Conservation (phyloP, 208 protist genomes). For the Willaertia magna region DNA sequence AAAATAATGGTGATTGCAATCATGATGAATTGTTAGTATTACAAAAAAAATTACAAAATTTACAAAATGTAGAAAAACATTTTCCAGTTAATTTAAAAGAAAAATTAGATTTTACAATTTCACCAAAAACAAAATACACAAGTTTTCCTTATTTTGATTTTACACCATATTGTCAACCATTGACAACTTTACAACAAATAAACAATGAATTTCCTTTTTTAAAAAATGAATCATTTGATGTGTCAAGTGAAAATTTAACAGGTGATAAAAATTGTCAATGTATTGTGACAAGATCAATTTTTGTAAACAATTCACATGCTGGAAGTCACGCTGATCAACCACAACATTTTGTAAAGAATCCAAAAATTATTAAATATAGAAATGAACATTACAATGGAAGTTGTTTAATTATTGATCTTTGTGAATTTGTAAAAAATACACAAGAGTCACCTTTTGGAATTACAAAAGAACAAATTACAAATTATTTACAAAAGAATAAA, state of each 20-base stretch:
- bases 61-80: too few relatives aligned
- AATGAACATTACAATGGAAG: constrained; percentile 48
- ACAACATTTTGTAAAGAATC: constrained; percentile 39
- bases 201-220: neutral
- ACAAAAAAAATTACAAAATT: too few relatives aligned
- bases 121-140: neutral
- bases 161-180: neutral
- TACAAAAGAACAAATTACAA: neutral
- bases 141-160: constrained; percentile 3
- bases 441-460: too few relatives aligned
- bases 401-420: constrained; percentile 43
- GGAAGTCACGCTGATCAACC: constrained; percentile 57
- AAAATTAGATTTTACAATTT: neutral
- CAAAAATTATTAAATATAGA: constrained; percentile 30
- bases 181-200: neutral
- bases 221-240: constrained; percentile 13
- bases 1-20: too few relatives aligned
- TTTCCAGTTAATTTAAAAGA: too few relatives aligned
- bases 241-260: constrained; percentile 31
- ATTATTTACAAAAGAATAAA: neutral
- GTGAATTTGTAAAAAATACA: neutral
- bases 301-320: constrained; percentile 54
- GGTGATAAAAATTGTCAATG: constrained; percentile 41
- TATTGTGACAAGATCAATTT: constrained; percentile 37
- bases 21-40: too few relatives aligned